Conservation (phyloP, 2,329 filamentous ascomycete species). For the Fusarium protoensiforme region DNA sequence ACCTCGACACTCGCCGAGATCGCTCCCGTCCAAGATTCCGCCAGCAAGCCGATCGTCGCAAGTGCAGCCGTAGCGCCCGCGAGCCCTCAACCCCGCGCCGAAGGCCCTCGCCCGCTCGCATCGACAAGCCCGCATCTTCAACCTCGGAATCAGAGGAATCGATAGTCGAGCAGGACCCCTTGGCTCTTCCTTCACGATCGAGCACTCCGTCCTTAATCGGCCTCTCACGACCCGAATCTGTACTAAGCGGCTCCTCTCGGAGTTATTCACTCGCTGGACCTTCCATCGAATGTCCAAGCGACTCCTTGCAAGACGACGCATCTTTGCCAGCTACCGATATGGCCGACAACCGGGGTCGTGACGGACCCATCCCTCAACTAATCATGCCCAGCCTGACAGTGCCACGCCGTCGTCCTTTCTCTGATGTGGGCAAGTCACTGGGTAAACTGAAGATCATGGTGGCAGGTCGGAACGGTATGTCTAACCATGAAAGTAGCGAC, state of each 20-base stretch:
- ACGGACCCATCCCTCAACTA: conserved; percentile 73
- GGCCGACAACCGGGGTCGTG: conserved; percentile 29
- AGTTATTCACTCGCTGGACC: conserved; percentile 62
- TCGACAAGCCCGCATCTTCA: conserved; percentile 26
- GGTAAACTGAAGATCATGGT: conserved; percentile 91
- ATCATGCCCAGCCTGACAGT: conserved; percentile 97
- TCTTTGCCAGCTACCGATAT: conserved; percentile 27
- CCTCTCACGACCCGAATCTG: conserved; percentile 44
- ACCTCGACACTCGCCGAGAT: conserved; percentile 42
- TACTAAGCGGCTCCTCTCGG: conserved; percentile 63
- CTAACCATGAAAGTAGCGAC: neutral
- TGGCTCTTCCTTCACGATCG: conserved; percentile 38
- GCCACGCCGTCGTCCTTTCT: conserved; percentile 90
- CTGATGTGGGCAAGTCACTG: conserved; percentile 83
- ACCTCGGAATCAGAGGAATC: conserved; percentile 27
- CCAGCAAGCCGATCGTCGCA: conserved; percentile 35
- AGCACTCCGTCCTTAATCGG: conserved; percentile 43
- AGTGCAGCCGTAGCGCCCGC: conserved; percentile 31
- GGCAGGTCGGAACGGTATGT: conserved; percentile 78
- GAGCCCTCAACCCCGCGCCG: conserved; percentile 33
- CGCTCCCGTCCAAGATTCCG: conserved; percentile 37
- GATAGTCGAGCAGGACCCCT: conserved; percentile 27
- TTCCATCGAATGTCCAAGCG: conserved; percentile 44
- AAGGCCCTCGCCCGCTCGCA: conserved; percentile 24
- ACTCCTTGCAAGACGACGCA: conserved; percentile 35